Evolutionary conservation across 163 green algal genomes (phyloP).

Genomic region (Scenedesmus sp.): DNA sequence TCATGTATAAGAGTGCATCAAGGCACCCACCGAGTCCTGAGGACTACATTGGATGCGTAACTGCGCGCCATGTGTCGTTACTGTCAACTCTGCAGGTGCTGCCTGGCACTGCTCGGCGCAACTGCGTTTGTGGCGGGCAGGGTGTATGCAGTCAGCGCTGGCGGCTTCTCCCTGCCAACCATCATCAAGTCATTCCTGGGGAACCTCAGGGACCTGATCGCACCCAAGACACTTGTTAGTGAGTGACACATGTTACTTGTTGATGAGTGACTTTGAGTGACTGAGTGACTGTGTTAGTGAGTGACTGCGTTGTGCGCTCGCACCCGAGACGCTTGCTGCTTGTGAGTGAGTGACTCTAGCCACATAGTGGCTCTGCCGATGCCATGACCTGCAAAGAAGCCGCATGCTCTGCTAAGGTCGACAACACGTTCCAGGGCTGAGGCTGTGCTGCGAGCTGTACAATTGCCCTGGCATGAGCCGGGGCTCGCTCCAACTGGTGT

Average conservation of each 20-base stretch:
- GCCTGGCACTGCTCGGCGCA: neutral
- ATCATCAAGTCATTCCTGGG: neutral
- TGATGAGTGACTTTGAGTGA: neutral
- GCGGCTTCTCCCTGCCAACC: conserved; percentile 4
- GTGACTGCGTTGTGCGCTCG: neutral
- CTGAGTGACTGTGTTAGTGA: neutral
- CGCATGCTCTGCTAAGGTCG: no score
- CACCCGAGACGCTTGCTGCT: no score
- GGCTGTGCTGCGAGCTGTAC: no score
- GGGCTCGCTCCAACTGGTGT: no score
- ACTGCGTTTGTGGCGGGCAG: conserved; percentile 27
- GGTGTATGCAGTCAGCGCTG: neutral
- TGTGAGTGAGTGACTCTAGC: no score
- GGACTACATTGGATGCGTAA: no score
- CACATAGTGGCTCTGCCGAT: no score
- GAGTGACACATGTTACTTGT: neutral
- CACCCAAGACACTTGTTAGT: conserved; percentile 27
- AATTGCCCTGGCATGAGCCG: no score
- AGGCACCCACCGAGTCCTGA: no score
- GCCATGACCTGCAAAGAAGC: no score
- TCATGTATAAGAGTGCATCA: no score
- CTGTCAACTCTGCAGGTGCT: neutral
- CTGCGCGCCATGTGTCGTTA: neutral
- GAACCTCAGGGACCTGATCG: neutral
- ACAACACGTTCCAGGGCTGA: no score